Evolutionary conservation across 83 land plant genomes (phyloP).

Genomic region (Larix sibirica): DNA sequence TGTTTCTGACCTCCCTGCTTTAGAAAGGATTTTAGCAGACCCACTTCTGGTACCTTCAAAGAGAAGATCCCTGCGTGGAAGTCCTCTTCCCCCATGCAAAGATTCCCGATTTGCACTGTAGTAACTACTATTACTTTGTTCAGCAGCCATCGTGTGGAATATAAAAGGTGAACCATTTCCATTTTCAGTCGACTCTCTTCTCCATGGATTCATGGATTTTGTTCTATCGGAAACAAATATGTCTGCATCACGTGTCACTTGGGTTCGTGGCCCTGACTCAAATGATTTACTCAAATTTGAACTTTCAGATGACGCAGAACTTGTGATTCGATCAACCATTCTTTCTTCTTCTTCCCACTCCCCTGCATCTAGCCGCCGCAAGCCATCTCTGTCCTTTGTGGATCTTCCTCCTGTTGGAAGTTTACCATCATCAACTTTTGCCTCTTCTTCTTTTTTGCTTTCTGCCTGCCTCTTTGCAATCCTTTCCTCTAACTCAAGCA

Average conservation of each 20-base stretch:
- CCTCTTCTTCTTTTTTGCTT: constrained; percentile 20
- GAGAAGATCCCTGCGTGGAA: constrained; percentile 30
- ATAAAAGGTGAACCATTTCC: constrained; percentile 26
- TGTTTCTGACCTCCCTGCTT: constrained; percentile 24
- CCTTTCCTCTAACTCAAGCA: constrained; percentile 85
- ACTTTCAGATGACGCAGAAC: constrained; percentile 49
- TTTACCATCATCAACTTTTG: constrained; percentile 27
- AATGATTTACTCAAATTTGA: constrained; percentile 29
- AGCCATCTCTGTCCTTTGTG: constrained; percentile 28
- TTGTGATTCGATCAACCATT: constrained; percentile 60
- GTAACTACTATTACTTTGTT: constrained; percentile 25
- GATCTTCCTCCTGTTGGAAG: constrained; percentile 11
- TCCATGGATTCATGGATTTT: constrained; percentile 43
- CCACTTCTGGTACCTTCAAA: constrained; percentile 25
- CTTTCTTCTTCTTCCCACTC: constrained; percentile 78
- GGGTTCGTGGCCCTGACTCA: constrained; percentile 35
- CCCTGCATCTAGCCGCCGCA: constrained; percentile 30
- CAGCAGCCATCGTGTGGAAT: neutral
- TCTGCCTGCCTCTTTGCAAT: constrained; percentile 82
- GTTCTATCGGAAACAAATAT: constrained; percentile 22
- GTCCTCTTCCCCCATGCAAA: constrained; percentile 27
- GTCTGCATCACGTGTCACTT: constrained; percentile 31
- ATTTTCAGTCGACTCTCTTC: constrained; percentile 42
- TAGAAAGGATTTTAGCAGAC: constrained; percentile 26
- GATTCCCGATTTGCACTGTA: constrained; percentile 33